Conservation (phyloP, 2,329 filamentous ascomycete genomes). For the Ophiostoma pallidulum region DNA sequence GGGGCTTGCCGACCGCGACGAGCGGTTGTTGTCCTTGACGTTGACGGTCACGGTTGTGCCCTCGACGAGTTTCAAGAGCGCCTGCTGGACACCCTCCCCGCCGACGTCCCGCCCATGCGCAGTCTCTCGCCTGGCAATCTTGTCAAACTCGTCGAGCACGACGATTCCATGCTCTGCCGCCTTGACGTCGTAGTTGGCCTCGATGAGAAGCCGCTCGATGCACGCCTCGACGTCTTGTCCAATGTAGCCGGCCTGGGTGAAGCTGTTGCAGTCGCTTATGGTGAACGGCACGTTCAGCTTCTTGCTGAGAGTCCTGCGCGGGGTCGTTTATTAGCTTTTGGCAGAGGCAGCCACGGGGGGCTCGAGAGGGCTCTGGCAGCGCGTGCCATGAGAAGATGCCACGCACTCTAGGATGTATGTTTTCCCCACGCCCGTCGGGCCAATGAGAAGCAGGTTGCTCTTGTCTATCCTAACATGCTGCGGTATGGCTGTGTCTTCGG, state of each 20-base stretch:
- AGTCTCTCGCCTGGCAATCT: slow-evolving; percentile 82
- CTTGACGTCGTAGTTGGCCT: slow-evolving; percentile 79
- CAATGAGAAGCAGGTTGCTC: slow-evolving; percentile 84
- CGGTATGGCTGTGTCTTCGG: slow-evolving; percentile 35
- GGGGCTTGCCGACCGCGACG: slow-evolving; percentile 35
- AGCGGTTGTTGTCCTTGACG: slow-evolving; percentile 68
- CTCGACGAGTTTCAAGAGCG: slow-evolving; percentile 89
- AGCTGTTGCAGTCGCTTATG: slow-evolving; percentile 90
- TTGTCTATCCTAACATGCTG: slow-evolving; percentile 74
- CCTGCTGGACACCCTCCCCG: slow-evolving; percentile 94
- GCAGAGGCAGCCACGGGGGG: no score
- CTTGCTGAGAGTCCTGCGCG: slow-evolving; percentile 71
- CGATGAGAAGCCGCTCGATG: slow-evolving; percentile 80
- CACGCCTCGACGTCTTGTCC: slow-evolving; percentile 96
- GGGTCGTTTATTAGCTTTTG: no score
- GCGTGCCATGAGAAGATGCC: no score
- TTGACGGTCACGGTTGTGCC: slow-evolving; percentile 89
- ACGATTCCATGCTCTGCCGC: slow-evolving; percentile 87
- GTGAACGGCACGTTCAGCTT: slow-evolving; percentile 92
- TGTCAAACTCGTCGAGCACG: slow-evolving; percentile 94
- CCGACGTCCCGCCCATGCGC: slow-evolving; percentile 88
- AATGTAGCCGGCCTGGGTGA: slow-evolving; percentile 95
- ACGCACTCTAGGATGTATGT: slow-evolving; percentile 72
- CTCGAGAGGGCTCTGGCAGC: no score
- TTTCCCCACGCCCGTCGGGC: slow-evolving; percentile 91